phyloP scores from a whole-genome alignment of 441 rosid genomes.

The Erysimum pusillum region DNA sequence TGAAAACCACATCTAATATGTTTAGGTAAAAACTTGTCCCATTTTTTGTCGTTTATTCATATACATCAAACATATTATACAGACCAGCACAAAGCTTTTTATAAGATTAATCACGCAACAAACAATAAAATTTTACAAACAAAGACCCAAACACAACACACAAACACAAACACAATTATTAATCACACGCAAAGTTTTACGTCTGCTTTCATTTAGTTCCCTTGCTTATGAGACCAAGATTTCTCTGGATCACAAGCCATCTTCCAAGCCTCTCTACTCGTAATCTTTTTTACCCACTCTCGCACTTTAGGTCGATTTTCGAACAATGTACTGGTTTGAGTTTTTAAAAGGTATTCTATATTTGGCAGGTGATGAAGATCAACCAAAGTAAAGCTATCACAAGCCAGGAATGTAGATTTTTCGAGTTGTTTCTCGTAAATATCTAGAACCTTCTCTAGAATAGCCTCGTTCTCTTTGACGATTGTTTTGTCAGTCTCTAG shows the following conservation, averaged over 20 bases:
- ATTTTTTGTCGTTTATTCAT: not conserved
- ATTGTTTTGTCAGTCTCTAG: constrained; percentile 26
- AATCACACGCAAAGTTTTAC: constrained; percentile 4
- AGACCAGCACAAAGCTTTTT: constrained; percentile 18
- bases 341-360: constrained; percentile 39
- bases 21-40: too few relatives aligned
- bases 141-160: constrained; percentile 20
- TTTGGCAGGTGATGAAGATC: constrained; percentile 50
- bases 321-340: constrained; percentile 33
- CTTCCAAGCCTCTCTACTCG: constrained; percentile 47
- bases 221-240: constrained; percentile 37
- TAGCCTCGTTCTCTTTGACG: constrained; percentile 42
- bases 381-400: constrained; percentile 37
- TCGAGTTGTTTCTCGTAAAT: constrained; percentile 48
- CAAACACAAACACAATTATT: constrained; percentile 20
- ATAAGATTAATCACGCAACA: constrained; percentile 9
- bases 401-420: constrained; percentile 43
- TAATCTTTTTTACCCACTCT: constrained; percentile 41
- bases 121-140: constrained; percentile 20
- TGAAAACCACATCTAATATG: too few relatives aligned
- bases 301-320: constrained; percentile 28
- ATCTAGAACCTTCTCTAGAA: constrained; percentile 44
- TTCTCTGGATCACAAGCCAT: constrained; percentile 41
- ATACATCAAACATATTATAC: constrained; percentile 1
- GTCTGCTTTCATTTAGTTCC: constrained; percentile 21